Evolutionary conservation across 1,284 basidiomycete species (phyloP).

Genomic region (Tilletia indica): DNA sequence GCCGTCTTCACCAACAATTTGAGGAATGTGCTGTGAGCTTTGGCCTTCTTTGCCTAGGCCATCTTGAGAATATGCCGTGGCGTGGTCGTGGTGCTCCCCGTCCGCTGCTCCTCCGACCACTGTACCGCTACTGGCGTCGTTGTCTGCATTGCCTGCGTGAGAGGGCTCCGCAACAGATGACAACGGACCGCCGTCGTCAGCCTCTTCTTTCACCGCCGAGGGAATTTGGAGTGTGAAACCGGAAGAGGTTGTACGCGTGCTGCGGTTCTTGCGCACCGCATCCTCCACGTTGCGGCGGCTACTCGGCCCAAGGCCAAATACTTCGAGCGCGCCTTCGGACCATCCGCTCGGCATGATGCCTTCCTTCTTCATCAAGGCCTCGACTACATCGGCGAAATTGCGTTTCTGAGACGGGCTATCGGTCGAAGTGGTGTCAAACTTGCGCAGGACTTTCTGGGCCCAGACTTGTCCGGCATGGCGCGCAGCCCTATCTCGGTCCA

Average conservation of each 20-base stretch:
- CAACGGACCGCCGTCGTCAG: constrained; percentile 22
- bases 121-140: constrained; percentile 28
- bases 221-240: constrained; percentile 34
- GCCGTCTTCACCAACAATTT: neutral
- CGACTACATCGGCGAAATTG: constrained; percentile 46
- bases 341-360: constrained; percentile 43
- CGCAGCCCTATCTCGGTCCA: constrained; percentile 40
- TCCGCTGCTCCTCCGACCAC: constrained; percentile 23
- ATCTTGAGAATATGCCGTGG: constrained; percentile 7
- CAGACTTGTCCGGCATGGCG: constrained; percentile 45
- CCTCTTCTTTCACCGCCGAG: constrained; percentile 38
- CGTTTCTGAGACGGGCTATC: constrained; percentile 25
- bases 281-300: constrained; percentile 44
- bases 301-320: constrained; percentile 46
- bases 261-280: constrained; percentile 38
- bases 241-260: constrained; percentile 28
- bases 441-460: constrained; percentile 48
- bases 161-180: neutral
- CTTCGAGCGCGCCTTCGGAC: constrained; percentile 50
- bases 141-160: neutral
- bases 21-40: neutral
- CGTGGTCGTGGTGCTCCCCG: constrained; percentile 25
- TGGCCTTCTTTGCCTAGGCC: neutral
- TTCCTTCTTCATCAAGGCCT: constrained; percentile 48
- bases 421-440: constrained; percentile 28